Base-by-base conservation (phyloP, 768 basidiomycete species). In the Grammothele lineata region DNA sequence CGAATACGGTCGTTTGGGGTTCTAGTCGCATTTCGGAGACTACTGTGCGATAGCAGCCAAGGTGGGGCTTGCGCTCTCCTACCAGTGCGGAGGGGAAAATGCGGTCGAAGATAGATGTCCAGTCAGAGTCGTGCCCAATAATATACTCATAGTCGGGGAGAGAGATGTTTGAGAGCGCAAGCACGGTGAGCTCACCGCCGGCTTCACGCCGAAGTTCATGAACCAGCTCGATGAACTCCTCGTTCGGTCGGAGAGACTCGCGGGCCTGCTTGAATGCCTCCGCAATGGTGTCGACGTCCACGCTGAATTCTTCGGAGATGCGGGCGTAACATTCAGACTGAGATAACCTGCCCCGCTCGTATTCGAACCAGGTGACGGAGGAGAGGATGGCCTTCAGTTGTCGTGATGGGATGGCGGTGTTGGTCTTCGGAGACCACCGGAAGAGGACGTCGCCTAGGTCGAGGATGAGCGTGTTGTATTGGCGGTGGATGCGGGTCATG, bases 121-220 rank as follows among this genome's bases (percentile, higher is more conserved):
- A 55, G 62, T 67, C 37, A 62, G 48, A 78, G 79, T n/a, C 76
- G 66, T 8, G 66, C 57, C 74, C 72, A 41, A 64, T 70, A 19
- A 79, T 66, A 14, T 69, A 64, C 34, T 69, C 63, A 51, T 70
- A 78, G 53, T 81, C 78, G 8, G 76, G 75, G 0, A 65, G 53
- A 15, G 78, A 78, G 22, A 82, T 80, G 59, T 82, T 82, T 27
- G 77, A 79, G 75, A 80, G 77, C 25, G 77, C 78, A 42, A 72
- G 78, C 27, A 81, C 67, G 10, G 62, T 45, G 2, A 66, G 64
- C 45, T 70, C 63, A 5, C 54, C 51, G 26, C 30, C 37, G 10
- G 25, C 30, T 23, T 47, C 42, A 19, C 37, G 50, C 50, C 74
- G 75, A 34, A 81, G 64, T 40, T 76, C 69, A 2, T 67, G 67